Evolutionary conservation across 1,139 yeast genomes (phyloP), one percentile per base, ranked within the genome.

Genomic region (Wickerhamomyces sp.): DNA sequence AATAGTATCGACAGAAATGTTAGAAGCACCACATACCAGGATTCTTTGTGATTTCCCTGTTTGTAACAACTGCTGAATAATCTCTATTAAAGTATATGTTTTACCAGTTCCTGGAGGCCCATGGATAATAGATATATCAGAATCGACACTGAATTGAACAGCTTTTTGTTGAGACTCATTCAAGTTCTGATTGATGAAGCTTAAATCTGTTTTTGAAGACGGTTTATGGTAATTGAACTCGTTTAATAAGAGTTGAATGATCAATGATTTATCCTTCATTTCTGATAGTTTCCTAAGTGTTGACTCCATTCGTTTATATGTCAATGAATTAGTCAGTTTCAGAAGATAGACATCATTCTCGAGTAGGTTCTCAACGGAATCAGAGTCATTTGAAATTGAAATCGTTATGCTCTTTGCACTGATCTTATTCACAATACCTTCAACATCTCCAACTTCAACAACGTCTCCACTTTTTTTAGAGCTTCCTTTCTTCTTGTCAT

Each of bases 1-100:
- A 24, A 92, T 85, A 0, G 95, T 92, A 60, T 92, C 97, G 1
- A 89, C 96, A 0, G 97, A 81, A n/a, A 89, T 82, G 57, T 92
- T 92, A 0, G 97, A 90, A 0, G 97, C 96, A 0, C 97, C 97
- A 64, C 97, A 90, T 0, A 92, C 94, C 31, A 92, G 66, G 0
- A 92, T 81, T 38, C 92, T 68, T 49, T 84, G 81, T 8, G 80
- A 78, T 13, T 65, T 64, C 5, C 31, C 36, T 8, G 35, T 36
- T 14, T 67, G 68, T 1, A 82, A 73, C 40, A 88, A 64, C 55
- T 90, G 97, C 36, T 84, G 76, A 30, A 89, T 81, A 10, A 87
- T 64, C 54, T 92, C 97, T n/a, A 90, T 78, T 8, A 92, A 54
- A 0, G 97, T 90, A 46, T 82, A 82, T 0, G 98, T 92, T 53